These are phyloP conservation scores for Dorcoceras hygrometricum DNA, from an alignment of 257 asterid genomes.

Conservation along the genomic window DNA sequence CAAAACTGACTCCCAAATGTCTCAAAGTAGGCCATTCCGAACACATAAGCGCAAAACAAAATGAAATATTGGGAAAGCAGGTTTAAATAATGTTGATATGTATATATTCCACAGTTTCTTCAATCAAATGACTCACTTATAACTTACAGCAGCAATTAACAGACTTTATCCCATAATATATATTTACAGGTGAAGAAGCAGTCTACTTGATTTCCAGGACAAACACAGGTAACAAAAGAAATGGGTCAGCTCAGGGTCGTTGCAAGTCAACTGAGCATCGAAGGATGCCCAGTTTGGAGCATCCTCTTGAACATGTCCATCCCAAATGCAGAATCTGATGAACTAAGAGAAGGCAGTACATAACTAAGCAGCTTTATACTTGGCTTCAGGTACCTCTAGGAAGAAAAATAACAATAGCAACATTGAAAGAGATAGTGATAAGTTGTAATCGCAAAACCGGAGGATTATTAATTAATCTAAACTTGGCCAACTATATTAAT, in stretches of 20 bases:
- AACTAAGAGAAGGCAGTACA: conserved; percentile 68
- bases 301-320: conserved; percentile 95
- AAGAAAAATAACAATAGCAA: conserved; percentile 25
- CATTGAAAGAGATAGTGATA: conserved; percentile 32
- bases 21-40: background rate
- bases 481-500: conserved; percentile 5
- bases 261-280: conserved; percentile 75
- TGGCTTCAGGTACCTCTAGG: conserved; percentile 38
- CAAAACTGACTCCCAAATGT: background rate
- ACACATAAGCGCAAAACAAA: background rate
- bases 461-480: conserved; percentile 16
- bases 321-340: conserved; percentile 97
- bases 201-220: conserved; percentile 25
- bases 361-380: conserved; percentile 49
- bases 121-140: conserved; percentile 20
- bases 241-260: conserved; percentile 24
- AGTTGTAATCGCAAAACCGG: conserved; percentile 15
- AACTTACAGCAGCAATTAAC: conserved; percentile 26
- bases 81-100: conserved; percentile 21
- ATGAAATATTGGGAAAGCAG: background rate
- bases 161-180: conserved; percentile 22
- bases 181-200: conserved; percentile 32
- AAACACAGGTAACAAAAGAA: conserved; percentile 18
- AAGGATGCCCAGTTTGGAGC: conserved; percentile 94
- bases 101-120: conserved; percentile 26